Conservation (phyloP, 23 red algal genomes). For the Gracilaria domingensis region DNA sequence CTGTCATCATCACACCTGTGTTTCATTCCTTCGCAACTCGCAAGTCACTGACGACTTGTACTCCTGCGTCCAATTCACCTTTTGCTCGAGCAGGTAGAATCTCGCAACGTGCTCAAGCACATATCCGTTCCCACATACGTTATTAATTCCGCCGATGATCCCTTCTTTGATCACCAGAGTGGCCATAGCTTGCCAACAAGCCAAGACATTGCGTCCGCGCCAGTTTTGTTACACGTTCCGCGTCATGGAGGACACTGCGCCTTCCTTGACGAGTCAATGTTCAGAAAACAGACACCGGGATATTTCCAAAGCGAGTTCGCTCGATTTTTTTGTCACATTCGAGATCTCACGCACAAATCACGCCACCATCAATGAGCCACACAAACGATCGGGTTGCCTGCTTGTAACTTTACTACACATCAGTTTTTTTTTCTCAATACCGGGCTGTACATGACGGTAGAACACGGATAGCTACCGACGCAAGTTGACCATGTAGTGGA, state of each 20-base stretch:
- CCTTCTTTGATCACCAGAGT: conserved; percentile 73
- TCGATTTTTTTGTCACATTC: conserved; percentile 66
- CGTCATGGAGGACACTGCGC: conserved; percentile 92
- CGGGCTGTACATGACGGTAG: conserved; percentile 14
- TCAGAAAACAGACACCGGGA: conserved; percentile 6
- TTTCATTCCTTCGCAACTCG: not conserved
- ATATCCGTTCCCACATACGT: conserved; percentile 78
- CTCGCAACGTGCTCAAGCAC: conserved; percentile 56
- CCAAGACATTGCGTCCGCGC: conserved; percentile 62
- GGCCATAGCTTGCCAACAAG: conserved; percentile 59
- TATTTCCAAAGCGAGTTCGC: conserved; percentile 75
- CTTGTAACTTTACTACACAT: conserved; percentile 25
- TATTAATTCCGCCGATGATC: conserved; percentile 85
- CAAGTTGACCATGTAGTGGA: not conserved
- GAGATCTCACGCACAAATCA: conserved; percentile 3
- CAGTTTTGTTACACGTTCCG: conserved; percentile 67
- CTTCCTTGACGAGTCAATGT: conserved; percentile 65
- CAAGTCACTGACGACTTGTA: not conserved
- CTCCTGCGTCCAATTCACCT: not conserved
- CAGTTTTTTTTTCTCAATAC: not conserved
- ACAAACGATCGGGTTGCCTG: not conserved
- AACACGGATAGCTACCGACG: conserved; percentile 10
- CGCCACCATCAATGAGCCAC: not conserved
- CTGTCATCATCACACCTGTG: conserved; percentile 1
- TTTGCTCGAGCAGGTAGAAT: conserved; percentile 24